Base-by-base conservation (phyloP, 805 yeast genomes). In the Candida methanosorbosa region DNA sequence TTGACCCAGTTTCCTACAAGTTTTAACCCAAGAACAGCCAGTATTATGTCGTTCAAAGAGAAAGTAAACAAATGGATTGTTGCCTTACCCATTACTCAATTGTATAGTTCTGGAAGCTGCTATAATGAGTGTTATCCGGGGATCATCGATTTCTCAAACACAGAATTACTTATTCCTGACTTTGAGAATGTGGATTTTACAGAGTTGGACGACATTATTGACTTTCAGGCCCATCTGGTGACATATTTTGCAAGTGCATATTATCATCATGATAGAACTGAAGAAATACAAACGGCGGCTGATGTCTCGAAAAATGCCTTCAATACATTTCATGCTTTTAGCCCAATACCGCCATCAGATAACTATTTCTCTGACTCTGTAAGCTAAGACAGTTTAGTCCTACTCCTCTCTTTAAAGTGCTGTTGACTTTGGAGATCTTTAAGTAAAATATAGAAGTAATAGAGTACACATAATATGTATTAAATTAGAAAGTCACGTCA, bases 11-110 rank as follows among this genome's bases (percentile, higher is more conserved):
- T 73, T 35, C 78, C 81, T 1, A 40, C 59, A 1, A 46, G 49
- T 12, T 80, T 81, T 48, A 68, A 79, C 38, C 90, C 90, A 11
- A 63, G 85, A 46, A 56, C 56, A 21, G 75, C 76, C 3, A 58
- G 68, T 8, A 77, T 75, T 51, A 81, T 82, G 87, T 66, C 75
- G 1, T 71, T 67, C 41, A 61, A 56, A 32, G 90, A 82, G 46
- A 82, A 81, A 46, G 82, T 82, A 1, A 63, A 63, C 26, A 57
- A 52, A 6, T 82, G 92, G 92, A 68, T 82, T 24, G 57, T 59
- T 4, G 62, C 64, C 20, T 67, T 82, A 4, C 88, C 88, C 1
- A 49, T 15, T 45, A 40, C n/a, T n/a, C n/a, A n/a, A n/a, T n/a
- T n/a, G n/a, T n/a, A n/a, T n/a, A n/a, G n/a, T n/a, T n/a, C n/a